Percentiles rank a stretch among this genome's conserved stretches.
phyloP scores from a whole-genome alignment of 805 yeast species.

The Wickerhamiella vanderwaltii region DNA sequence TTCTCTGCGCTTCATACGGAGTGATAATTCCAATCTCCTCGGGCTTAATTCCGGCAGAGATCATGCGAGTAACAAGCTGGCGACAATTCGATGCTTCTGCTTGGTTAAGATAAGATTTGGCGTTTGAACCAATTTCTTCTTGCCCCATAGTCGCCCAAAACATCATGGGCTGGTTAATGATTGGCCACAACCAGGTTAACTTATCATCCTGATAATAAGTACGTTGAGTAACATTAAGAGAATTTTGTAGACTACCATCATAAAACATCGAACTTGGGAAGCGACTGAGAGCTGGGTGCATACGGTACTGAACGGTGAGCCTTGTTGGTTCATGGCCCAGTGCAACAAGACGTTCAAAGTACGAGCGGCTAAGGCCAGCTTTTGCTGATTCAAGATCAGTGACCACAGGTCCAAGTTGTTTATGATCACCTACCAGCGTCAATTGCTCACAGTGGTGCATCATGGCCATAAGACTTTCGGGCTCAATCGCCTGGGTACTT shows the following conservation, averaged over 20 bases:
- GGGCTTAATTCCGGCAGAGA: slow-evolving; percentile 67
- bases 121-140: slow-evolving; percentile 75
- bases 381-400: slow-evolving; percentile 67
- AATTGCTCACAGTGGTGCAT: slow-evolving; percentile 85
- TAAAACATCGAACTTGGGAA: slow-evolving; percentile 86
- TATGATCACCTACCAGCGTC: slow-evolving; percentile 87
- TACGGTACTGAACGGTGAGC: slow-evolving; percentile 85
- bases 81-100: slow-evolving; percentile 86
- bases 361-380: slow-evolving; percentile 76
- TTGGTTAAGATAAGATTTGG: slow-evolving; percentile 71
- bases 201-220: slow-evolving; percentile 12
- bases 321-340: slow-evolving; percentile 78
- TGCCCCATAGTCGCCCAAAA: slow-evolving; percentile 84
- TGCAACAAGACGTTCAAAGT: slow-evolving; percentile 73
- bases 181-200: slow-evolving; percentile 52
- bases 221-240: slow-evolving; percentile 70
- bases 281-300: slow-evolving; percentile 81
- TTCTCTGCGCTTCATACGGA: slow-evolving; percentile 90
- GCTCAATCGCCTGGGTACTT: slow-evolving; percentile 88
- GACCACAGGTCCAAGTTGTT: slow-evolving; percentile 88
- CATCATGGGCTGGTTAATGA: slow-evolving; percentile 78
- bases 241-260: slow-evolving; percentile 85
- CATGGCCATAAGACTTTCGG: slow-evolving; percentile 80
- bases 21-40: slow-evolving; percentile 84
- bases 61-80: slow-evolving; percentile 56